Percentiles rank a stretch among this genome's conserved stretches.
Conservation (phyloP, 129 eudicot species). For the Flaveria ramosissima region DNA sequence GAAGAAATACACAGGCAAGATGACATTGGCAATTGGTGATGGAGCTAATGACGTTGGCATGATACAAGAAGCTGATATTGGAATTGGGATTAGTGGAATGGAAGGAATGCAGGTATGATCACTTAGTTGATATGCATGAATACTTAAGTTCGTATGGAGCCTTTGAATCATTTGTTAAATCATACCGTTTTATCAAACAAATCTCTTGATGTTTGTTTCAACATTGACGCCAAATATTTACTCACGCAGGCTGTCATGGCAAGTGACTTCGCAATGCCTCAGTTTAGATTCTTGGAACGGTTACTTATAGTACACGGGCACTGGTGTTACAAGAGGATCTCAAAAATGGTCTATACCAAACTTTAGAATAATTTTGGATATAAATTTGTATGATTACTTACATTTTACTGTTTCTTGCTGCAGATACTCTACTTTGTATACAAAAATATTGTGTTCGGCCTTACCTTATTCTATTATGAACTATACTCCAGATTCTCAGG, state of each 20-base stretch:
- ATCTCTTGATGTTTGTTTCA: background rate
- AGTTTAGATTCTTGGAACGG: constrained; percentile 60
- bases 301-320: constrained; percentile 59
- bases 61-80: constrained; percentile 68
- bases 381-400: constrained; percentile 3
- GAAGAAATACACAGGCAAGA: constrained; percentile 48
- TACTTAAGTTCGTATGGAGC: no score
- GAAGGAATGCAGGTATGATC: constrained; percentile 66
- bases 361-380: background rate
- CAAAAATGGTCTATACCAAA: constrained; percentile 43
- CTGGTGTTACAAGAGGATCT: constrained; percentile 68
- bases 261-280: constrained; percentile 59
- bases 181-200: background rate
- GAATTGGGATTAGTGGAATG: constrained; percentile 63
- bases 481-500: constrained; percentile 51
- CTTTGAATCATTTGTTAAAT: background rate
- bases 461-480: constrained; percentile 57
- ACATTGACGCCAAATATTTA: constrained; percentile 17
- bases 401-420: constrained; percentile 21
- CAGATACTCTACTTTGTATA: constrained; percentile 65
- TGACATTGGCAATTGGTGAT: constrained; percentile 57
- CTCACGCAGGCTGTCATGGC: constrained; percentile 60
- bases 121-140: background rate
- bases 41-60: constrained; percentile 68
- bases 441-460: constrained; percentile 60